Evolutionary conservation across 495 filamentous ascomycete genomes (phyloP), one percentile per base, ranked within the genome.

Genomic region (Penicillium lagena): DNA sequence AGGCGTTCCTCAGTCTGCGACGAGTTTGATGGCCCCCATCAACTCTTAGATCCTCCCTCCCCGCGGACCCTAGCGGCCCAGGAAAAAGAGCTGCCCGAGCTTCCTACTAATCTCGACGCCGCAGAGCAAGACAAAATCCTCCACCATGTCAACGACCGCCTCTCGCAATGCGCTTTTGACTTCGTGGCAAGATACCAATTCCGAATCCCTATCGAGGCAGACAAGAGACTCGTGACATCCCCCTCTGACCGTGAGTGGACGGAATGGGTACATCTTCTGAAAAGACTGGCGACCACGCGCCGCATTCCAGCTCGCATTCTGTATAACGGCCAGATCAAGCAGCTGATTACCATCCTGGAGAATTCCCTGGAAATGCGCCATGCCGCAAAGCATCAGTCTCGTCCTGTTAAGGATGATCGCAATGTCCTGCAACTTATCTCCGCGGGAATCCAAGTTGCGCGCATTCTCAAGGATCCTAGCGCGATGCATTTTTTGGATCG

Each of bases 101-200:
- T 91, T 35, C 88, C 87, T 43, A 86, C 85, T 68, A 86, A 86
- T 65, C 79, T 94, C 31, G 72, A 86, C 55, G 82, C 86, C 44
- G 79, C 86, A 62, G 87, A 91, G 64, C 87, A 90, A 73, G 87
- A 94, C 64, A 79, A 74, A 58, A 84, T 91, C 50, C 71, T 94
- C 46, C 77, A 75, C 42, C 71, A 80, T 52, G 85, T 94, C 62
- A 90, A 94, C 69, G 86, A 89, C 63, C 78, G 85, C 41, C 72
- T 94, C 35, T 88, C 87, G 36, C 82, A 83, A 60, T 90, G 86
- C 61, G 88, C 87, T 27, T 94, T 83, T 72, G 85, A 90, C 71
- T 94, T 91, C 63, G 79, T 94, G 53, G 87, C 87, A 54, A 87
- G 84, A 64, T 91, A 90, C 59, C 85, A 89, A 62, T 94, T 94